These are phyloP conservation scores for Schizochytrium sp. DNA, from an alignment of 108 stramenopile genomes.

Conservation along the genomic window DNA sequence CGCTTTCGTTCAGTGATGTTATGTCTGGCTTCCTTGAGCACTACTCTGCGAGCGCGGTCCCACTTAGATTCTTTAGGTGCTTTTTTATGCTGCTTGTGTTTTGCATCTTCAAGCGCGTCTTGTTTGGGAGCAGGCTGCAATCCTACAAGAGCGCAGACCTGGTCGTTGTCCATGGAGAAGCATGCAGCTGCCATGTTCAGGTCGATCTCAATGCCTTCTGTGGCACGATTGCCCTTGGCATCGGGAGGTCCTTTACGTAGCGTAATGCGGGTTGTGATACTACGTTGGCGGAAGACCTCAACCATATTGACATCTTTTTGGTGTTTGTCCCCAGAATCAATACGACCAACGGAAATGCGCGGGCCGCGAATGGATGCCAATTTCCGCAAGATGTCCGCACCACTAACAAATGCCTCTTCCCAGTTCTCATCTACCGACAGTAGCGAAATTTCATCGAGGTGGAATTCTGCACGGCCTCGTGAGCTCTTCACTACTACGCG, in stretches of 20 bases:
- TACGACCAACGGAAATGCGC: neutral
- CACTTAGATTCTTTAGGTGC: neutral
- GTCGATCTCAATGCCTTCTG: slow-evolving; percentile 32
- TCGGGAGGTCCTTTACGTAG: neutral
- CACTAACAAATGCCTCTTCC: slow-evolving; percentile 37
- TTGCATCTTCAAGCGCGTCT: neutral
- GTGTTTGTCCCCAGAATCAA: neutral
- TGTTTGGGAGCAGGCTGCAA: neutral
- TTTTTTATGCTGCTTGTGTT: neutral
- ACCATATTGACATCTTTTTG: neutral
- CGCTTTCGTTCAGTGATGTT: neutral
- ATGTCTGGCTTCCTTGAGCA: neutral
- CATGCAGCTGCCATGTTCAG: neutral
- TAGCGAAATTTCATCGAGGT: slow-evolving; percentile 27
- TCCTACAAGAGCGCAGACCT: neutral
- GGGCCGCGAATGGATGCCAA: neutral
- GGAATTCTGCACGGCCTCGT: neutral
- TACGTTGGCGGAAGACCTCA: slow-evolving; percentile 12
- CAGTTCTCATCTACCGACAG: slow-evolving; percentile 37
- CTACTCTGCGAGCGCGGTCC: neutral
- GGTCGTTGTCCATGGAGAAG: neutral
- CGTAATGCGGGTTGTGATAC: neutral
- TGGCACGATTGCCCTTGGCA: neutral
- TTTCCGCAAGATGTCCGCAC: neutral
- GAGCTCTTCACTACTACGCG: neutral